Evolutionary conservation across 495 filamentous ascomycete genomes (phyloP).

Genomic region (Tuber aestivum): DNA sequence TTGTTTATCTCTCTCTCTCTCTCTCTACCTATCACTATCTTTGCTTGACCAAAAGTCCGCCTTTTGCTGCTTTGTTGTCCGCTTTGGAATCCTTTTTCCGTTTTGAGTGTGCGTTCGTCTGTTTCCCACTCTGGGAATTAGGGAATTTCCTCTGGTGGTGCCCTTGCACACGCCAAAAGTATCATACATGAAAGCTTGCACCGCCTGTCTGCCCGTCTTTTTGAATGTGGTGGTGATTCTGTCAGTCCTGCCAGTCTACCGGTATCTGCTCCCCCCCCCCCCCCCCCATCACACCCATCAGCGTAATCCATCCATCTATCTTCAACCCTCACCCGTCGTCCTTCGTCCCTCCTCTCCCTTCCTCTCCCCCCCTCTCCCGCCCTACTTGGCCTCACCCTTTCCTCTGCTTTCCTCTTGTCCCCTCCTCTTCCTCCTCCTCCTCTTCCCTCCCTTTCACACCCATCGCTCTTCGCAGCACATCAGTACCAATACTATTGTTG

Average conservation of each 20-base stretch:
- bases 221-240: not conserved
- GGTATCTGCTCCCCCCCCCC: slow-evolving; percentile 20
- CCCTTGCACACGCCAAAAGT: not conserved
- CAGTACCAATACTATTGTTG: not conserved
- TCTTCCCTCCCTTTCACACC: not conserved
- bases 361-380: slow-evolving; percentile 6
- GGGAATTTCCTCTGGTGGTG: not conserved
- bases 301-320: slow-evolving; percentile 18
- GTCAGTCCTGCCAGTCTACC: slow-evolving; percentile 7
- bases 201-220: not conserved
- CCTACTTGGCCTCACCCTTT: slow-evolving; percentile 8
- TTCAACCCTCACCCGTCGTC: slow-evolving; percentile 44
- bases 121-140: not conserved
- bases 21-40: not conserved
- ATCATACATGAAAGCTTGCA: slow-evolving; percentile 1
- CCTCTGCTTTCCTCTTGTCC: not conserved
- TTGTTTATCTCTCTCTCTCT: not conserved
- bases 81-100: too few species aligned
- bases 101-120: not conserved
- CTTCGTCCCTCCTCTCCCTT: slow-evolving; percentile 44
- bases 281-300: slow-evolving; percentile 3
- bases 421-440: too few species aligned
- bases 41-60: not conserved
- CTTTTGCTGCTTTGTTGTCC: not conserved
- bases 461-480: not conserved